Evolutionary conservation across 176 grass and related monocot species (phyloP), one percentile per base, ranked within the genome.

Genomic region (Pontederia crassipes): DNA sequence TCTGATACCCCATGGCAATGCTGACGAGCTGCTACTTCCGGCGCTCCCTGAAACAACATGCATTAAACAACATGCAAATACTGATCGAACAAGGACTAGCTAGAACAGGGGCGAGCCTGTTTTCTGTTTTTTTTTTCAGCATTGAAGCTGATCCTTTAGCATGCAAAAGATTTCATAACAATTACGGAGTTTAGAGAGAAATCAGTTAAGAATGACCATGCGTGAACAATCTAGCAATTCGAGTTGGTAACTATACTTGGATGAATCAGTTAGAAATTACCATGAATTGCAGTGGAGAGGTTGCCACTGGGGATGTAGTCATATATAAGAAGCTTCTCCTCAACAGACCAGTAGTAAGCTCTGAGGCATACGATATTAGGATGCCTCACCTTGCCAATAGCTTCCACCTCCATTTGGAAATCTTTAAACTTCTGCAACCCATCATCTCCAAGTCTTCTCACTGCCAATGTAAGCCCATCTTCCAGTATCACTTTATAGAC

Each of bases 1-100:
- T 29, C 58, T 60, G 28, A 14, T 28, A 60, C 40, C 58, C 58
- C 58, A 60, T 45, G 58, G 32, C 58, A 60, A 45, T 45, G 58
- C 26, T 9, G 58, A 60, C 9, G 20, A 56, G 17, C 20, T 24
- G 20, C 2, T 20, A 60, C 14, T 45, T 60, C 58, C 58, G 32
- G 26, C 58, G 13, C 15, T 60, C 28, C 58, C 58, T 60, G 26
- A 15, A 32, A 60, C 32, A 24, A 60, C 12, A 60, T 60, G 57
- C 57, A 45, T 60, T 4, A 16, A 53, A 53, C n/a, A n/a, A 53
- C 51, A 12, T 15, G 12, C n/a, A 54, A 16, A 12, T 54, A 11
- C 51, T 54, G 14, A 54, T 15, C 14, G 12, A 54, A 54, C 4
- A 52, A 40, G 32, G 6, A 40, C n/a, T 15, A 54, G 2, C 51